phyloP scores from a whole-genome alignment of 1,139 yeast species.

The Arxiozyma bovina region DNA sequence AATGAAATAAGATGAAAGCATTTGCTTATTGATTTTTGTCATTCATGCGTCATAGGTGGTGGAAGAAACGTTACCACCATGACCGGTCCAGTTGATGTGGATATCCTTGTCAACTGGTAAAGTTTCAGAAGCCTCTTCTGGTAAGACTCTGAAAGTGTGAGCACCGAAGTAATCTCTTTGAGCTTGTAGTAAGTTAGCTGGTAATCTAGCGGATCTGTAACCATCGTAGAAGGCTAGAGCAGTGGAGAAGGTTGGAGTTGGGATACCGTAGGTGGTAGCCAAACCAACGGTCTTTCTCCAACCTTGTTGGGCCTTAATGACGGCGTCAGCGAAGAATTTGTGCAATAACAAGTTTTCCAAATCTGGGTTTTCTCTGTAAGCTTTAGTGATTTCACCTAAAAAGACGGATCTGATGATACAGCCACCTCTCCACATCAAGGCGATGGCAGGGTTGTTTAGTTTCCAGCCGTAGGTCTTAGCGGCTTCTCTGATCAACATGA shows the following conservation, averaged over 20 bases:
- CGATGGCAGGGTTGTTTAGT: slow-evolving; percentile 95
- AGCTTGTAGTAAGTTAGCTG: slow-evolving; percentile 97
- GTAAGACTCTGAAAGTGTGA: slow-evolving; percentile 93
- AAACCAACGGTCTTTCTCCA: slow-evolving; percentile 85
- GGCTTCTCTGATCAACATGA: slow-evolving; percentile 98
- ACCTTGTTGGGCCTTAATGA: slow-evolving; percentile 85
- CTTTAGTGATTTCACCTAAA: slow-evolving; percentile 93
- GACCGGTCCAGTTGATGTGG: slow-evolving; percentile 99
- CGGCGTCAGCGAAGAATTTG: slow-evolving; percentile 88
- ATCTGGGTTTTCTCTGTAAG: slow-evolving; percentile 88
- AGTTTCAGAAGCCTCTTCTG: slow-evolving; percentile 67
- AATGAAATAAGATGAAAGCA: too few relatives aligned
- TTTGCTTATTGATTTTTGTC: too few relatives aligned
- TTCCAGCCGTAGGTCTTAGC: slow-evolving; percentile 96
- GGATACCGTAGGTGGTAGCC: slow-evolving; percentile 80
- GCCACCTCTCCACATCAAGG: slow-evolving; percentile 99
- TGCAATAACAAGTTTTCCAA: slow-evolving; percentile 92
- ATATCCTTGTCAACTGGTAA: slow-evolving; percentile 76
- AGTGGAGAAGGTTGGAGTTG: slow-evolving; percentile 95
- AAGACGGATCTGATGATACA: slow-evolving; percentile 98
- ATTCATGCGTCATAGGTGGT: slow-evolving; percentile 80
- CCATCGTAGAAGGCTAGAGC: slow-evolving; percentile 98
- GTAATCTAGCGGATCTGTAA: slow-evolving; percentile 89
- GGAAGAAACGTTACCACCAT: slow-evolving; percentile 96
- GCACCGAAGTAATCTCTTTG: slow-evolving; percentile 99